A percentile compares a stretch with the other conserved stretches of the same genome.
Conservation (phyloP, 1,284 basidiomycete species). For the Cutaneotrichosporon spelunceum region DNA sequence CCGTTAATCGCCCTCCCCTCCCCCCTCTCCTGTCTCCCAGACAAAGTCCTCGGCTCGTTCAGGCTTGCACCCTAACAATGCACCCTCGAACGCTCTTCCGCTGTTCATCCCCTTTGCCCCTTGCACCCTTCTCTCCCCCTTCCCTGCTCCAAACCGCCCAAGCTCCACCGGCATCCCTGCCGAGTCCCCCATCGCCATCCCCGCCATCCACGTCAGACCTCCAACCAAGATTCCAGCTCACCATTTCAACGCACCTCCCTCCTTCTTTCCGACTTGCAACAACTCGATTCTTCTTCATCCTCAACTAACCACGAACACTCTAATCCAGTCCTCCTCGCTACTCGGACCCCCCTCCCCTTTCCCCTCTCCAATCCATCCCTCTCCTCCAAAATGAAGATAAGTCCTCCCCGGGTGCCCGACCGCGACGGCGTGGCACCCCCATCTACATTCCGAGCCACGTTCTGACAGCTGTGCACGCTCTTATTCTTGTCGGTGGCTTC, state of each 20-base stretch:
- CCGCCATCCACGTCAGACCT: not conserved
- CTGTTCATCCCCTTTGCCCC: not conserved
- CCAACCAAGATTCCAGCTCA: not conserved
- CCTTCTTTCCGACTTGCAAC: not conserved
- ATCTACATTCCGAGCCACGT: not conserved
- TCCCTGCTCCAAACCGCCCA: not conserved
- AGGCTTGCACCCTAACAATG: not conserved
- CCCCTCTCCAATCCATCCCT: constrained; percentile 4
- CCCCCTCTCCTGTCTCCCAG: too few species aligned
- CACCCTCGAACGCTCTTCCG: constrained; percentile 1
- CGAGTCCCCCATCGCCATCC: not conserved
- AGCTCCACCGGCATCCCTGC: not conserved
- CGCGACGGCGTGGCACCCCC: not conserved
- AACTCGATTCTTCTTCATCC: not conserved
- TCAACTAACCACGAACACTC: not conserved
- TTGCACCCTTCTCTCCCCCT: not conserved
- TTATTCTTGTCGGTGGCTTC: constrained; percentile 56
- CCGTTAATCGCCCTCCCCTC: too few species aligned
- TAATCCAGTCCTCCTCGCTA: not conserved
- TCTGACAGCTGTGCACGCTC: constrained; percentile 41
- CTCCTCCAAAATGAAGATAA: constrained; percentile 42
- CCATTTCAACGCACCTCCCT: not conserved
- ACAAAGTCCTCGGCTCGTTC: not conserved
- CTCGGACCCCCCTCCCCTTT: not conserved
- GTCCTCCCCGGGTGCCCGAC: constrained; percentile 20